A percentile compares a stretch with the other conserved stretches of the same genome.
Evolutionary conservation across 257 asterid species (phyloP).

Genomic region (Jacaranda mimosifolia): DNA sequence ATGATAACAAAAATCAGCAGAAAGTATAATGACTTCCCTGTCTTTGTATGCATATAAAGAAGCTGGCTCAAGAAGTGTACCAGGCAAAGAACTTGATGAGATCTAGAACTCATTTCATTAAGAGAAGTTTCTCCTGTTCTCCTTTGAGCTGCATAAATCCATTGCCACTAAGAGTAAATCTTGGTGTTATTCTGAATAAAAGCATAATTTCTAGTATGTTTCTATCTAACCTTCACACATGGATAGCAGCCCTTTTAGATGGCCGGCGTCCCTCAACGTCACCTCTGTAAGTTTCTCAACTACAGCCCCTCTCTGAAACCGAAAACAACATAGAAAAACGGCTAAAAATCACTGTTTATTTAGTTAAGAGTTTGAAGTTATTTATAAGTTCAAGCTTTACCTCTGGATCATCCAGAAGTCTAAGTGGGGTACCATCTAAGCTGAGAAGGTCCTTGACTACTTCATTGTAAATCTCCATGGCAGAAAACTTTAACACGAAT

Average conservation of each 20-base stretch:
- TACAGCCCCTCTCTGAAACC: slow-evolving; percentile 59
- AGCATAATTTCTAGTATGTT: neutral
- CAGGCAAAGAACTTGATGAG: slow-evolving; percentile 74
- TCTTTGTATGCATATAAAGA: neutral
- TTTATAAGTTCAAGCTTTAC: slow-evolving; percentile 33
- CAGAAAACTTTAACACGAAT: slow-evolving; percentile 63
- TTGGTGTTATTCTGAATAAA: neutral
- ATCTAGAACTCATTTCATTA: slow-evolving; percentile 67
- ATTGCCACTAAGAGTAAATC: neutral
- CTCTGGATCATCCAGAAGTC: slow-evolving; percentile 76
- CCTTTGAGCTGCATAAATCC: slow-evolving; percentile 50
- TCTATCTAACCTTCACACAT: slow-evolving; percentile 59
- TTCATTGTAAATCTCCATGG: slow-evolving; percentile 79
- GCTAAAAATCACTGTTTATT: neutral
- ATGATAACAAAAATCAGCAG: neutral
- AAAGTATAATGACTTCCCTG: neutral
- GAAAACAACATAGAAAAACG: neutral
- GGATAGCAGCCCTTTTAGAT: slow-evolving; percentile 56
- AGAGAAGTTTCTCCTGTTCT: slow-evolving; percentile 48
- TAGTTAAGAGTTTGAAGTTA: neutral
- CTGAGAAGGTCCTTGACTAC: slow-evolving; percentile 68
- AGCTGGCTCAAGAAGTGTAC: slow-evolving; percentile 37
- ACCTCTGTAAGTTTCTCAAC: slow-evolving; percentile 68
- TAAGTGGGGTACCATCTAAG: slow-evolving; percentile 55
- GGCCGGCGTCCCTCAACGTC: slow-evolving; percentile 52